Conservation (phyloP, 129 eudicot species). For the Saposhnikovia divaricata region DNA sequence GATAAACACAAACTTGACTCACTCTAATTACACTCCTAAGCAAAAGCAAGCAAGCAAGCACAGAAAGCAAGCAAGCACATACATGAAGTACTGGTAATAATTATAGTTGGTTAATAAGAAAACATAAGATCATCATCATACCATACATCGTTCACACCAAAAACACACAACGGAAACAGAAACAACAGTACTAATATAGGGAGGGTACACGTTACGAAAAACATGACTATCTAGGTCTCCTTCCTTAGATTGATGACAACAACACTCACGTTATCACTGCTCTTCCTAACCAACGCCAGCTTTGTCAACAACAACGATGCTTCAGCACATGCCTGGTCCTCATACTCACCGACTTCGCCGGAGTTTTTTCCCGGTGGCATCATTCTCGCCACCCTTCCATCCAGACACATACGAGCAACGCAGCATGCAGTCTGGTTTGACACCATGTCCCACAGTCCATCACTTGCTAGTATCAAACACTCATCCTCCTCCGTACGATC, state of each 20-base stretch:
- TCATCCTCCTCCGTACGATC: constrained; percentile 29
- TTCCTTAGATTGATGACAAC: constrained; percentile 65
- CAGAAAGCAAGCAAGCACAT: no score
- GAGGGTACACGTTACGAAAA: not conserved
- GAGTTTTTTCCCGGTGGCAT: not conserved
- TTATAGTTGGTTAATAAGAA: no score
- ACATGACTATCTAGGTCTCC: not conserved
- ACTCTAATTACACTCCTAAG: no score
- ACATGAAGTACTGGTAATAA: no score
- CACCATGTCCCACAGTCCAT: constrained; percentile 49
- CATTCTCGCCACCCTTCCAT: constrained; percentile 12
- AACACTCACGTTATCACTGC: constrained; percentile 71
- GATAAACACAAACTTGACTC: no score
- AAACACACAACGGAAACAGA: not conserved
- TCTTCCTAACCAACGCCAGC: constrained; percentile 69
- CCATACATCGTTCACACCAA: not conserved
- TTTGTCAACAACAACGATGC: constrained; percentile 66
- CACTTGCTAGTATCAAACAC: constrained; percentile 41
- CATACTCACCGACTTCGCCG: constrained; percentile 1
- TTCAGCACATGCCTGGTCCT: constrained; percentile 58
- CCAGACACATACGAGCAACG: constrained; percentile 28
- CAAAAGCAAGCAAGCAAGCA: no score
- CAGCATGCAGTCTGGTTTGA: constrained; percentile 40
- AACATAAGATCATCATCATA: not conserved
- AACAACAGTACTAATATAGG: not conserved